phyloP scores from a whole-genome alignment of 78 protist species.

The Speleostelium caveatum region DNA sequence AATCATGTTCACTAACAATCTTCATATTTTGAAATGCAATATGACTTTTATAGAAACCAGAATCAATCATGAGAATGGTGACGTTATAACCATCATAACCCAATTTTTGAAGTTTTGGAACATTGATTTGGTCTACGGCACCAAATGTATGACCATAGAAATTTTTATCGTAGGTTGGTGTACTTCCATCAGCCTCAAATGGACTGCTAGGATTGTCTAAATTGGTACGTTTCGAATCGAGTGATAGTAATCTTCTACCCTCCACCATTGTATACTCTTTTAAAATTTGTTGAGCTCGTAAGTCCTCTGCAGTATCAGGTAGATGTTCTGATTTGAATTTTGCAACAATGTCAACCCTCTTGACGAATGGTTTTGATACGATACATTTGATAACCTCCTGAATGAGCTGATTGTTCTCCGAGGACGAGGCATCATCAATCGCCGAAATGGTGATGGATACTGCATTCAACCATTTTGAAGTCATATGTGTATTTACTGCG shows the following conservation, averaged over 20 bases:
- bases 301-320: not conserved
- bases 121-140: conserved; percentile 21
- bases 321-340: not conserved
- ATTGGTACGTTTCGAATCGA: no score
- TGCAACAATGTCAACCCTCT: conserved; percentile 26
- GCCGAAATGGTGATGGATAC: not conserved
- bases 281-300: not conserved
- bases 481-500: not conserved
- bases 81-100: conserved; percentile 68
- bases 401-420: not conserved
- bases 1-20: conserved; percentile 37
- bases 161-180: not conserved
- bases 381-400: conserved; percentile 27
- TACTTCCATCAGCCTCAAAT: no score
- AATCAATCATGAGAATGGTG: conserved; percentile 53
- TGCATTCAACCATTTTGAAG: conserved; percentile 64
- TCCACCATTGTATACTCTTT: not conserved
- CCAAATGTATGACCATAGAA: conserved; percentile 39
- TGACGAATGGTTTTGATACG: conserved; percentile 7
- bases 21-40: conserved; percentile 39
- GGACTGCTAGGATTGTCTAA: no score
- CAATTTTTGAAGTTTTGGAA: not conserved
- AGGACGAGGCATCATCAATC: not conserved
- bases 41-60: conserved; percentile 73
- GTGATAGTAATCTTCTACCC: not conserved